Evolutionary conservation across 2,329 filamentous ascomycete genomes (phyloP).

Genomic region (Exserohilum turcica): DNA sequence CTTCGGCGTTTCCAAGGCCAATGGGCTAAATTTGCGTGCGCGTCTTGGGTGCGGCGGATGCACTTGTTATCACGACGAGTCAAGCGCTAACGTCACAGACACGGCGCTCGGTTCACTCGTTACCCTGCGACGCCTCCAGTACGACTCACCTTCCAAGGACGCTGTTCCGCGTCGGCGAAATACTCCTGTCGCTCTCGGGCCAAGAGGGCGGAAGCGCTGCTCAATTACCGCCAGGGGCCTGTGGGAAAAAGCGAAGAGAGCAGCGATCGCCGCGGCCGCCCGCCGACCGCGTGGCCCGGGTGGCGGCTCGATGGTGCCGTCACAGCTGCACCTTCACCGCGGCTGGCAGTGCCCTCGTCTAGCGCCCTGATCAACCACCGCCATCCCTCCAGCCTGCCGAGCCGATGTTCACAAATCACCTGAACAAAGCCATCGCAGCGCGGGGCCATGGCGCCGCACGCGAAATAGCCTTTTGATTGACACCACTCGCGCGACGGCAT

Average conservation of each 20-base stretch:
- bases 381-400: slow-evolving; percentile 9
- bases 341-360: slow-evolving; percentile 17
- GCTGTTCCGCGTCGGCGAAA: slow-evolving; percentile 32
- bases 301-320: slow-evolving; percentile 29
- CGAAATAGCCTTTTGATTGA: slow-evolving; percentile 35
- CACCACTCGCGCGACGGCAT: slow-evolving; percentile 18
- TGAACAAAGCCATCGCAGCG: slow-evolving; percentile 7
- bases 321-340: slow-evolving; percentile 20
- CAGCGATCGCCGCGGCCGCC: slow-evolving; percentile 34
- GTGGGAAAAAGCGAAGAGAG: slow-evolving; percentile 29
- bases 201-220: slow-evolving; percentile 27
- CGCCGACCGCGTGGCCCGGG: slow-evolving; percentile 18
- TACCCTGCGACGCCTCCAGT: slow-evolving; percentile 19
- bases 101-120: slow-evolving; percentile 23
- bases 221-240: slow-evolving; percentile 29
- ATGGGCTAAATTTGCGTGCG: slow-evolving; percentile 38
- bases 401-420: slow-evolving; percentile 13
- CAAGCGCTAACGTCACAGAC: slow-evolving; percentile 27
- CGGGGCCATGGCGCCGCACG: slow-evolving; percentile 11
- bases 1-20: slow-evolving; percentile 37
- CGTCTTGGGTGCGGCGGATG: slow-evolving; percentile 30
- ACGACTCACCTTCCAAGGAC: slow-evolving; percentile 22
- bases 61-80: slow-evolving; percentile 42
- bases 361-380: slow-evolving; percentile 16
- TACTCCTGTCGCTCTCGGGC: slow-evolving; percentile 24